Percentiles rank a stretch among this genome's conserved stretches.
phyloP scores from a whole-genome alignment of 352 stramenopile species.

The Phytophthora colocasiae region DNA sequence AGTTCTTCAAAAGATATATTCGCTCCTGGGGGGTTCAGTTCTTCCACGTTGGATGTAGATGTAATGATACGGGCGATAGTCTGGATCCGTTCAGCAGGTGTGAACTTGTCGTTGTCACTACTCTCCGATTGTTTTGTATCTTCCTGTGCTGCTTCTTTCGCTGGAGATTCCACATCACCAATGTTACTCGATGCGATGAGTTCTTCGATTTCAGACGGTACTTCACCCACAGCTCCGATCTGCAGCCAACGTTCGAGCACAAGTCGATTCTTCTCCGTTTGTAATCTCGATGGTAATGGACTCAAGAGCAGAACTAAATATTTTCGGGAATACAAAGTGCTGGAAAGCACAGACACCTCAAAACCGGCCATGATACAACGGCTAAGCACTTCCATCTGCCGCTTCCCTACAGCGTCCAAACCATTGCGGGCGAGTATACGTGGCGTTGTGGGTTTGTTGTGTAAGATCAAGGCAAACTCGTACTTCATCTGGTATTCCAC shows the following conservation, averaged over 20 bases:
- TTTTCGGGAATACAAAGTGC: slow-evolving; percentile 82
- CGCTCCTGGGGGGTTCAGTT: slow-evolving; percentile 80
- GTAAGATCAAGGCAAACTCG: slow-evolving; percentile 84
- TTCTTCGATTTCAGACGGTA: slow-evolving; percentile 87
- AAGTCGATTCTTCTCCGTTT: slow-evolving; percentile 83
- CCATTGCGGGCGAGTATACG: slow-evolving; percentile 79
- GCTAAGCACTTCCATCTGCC: slow-evolving; percentile 79
- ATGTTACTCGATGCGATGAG: slow-evolving; percentile 84
- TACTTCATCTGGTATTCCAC: slow-evolving; percentile 81
- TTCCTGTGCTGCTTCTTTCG: slow-evolving; percentile 22
- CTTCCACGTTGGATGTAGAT: slow-evolving; percentile 69
- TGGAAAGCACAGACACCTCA: slow-evolving; percentile 82
- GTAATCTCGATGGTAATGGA: slow-evolving; percentile 64
- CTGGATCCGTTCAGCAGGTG: slow-evolving; percentile 82
- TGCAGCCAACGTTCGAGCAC: slow-evolving; percentile 87
- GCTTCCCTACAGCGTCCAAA: slow-evolving; percentile 72
- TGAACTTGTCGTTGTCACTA: slow-evolving; percentile 77
- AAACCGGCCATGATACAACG: slow-evolving; percentile 79
- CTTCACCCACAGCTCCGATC: slow-evolving; percentile 85
- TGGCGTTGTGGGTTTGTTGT: slow-evolving; percentile 83
- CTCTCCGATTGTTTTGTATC: slow-evolving; percentile 34
- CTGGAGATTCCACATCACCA: slow-evolving; percentile 47
- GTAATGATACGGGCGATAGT: slow-evolving; percentile 90
- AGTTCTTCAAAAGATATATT: slow-evolving; percentile 82
- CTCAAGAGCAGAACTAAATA: slow-evolving; percentile 81